Conservation (phyloP, 768 basidiomycete genomes). For the Lentinula edodes region DNA sequence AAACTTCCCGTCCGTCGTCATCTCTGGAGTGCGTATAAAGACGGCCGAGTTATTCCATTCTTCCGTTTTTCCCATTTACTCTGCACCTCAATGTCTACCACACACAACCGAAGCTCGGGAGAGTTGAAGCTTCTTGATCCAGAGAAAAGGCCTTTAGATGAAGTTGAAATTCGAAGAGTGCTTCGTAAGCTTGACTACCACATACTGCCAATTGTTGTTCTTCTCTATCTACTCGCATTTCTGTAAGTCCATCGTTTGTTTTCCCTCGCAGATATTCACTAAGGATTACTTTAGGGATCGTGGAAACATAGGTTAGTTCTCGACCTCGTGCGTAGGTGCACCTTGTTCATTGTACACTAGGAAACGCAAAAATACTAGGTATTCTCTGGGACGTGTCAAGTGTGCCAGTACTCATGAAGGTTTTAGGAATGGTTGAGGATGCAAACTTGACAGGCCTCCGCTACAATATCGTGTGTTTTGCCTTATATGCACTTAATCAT, state of each 20-base stretch:
- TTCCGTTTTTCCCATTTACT: not conserved
- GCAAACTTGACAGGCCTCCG: slow-evolving; percentile 23
- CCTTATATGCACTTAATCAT: not conserved
- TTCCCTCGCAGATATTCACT: not conserved
- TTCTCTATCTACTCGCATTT: slow-evolving; percentile 41
- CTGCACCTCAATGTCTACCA: not conserved
- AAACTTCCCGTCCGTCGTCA: not conserved
- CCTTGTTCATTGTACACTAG: not conserved
- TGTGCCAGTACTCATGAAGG: not conserved
- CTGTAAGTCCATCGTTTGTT: slow-evolving; percentile 25
- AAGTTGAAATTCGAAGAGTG: slow-evolving; percentile 19
- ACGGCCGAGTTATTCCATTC: not conserved
- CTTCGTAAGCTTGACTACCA: slow-evolving; percentile 40
- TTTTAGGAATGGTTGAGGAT: slow-evolving; percentile 23
- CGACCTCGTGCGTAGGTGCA: not conserved
- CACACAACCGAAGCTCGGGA: not conserved
- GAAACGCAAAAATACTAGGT: slow-evolving; percentile 1
- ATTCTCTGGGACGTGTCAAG: not conserved
- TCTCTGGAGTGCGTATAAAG: not conserved
- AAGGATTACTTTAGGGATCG: slow-evolving; percentile 21
- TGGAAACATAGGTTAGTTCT: slow-evolving; percentile 25
- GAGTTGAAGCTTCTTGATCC: slow-evolving; percentile 1
- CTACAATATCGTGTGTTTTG: slow-evolving; percentile 26
- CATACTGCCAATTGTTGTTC: slow-evolving; percentile 37
- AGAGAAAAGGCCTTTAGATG: slow-evolving; percentile 16